Evolutionary conservation across 2,329 filamentous ascomycete genomes (phyloP), one percentile per base, ranked within the genome.

Genomic region (Claviceps sp.): DNA sequence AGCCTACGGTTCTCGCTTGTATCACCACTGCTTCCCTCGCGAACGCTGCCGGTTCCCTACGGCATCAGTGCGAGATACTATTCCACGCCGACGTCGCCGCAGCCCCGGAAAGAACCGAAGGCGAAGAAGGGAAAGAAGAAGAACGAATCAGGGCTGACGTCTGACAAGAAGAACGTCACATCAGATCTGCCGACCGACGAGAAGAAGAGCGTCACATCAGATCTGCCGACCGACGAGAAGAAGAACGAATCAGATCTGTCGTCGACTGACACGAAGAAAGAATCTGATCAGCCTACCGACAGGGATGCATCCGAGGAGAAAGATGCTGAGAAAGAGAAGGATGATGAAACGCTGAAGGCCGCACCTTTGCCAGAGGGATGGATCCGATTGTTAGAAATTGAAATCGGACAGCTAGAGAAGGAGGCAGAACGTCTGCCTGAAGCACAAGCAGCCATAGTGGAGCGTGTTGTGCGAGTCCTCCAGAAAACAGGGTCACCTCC

Each of bases 401-500:
- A 77, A 57, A 61, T 75, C 23, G 56, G 78, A 60, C 68, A 75
- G 47, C 64, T 91, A 47, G 70, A 82, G 53, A 69, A 76, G 34
- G 74, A 86, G 54, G 66, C 85, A 53, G 78, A 78, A 57, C 71
- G 75, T 54, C 73, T 88, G 52, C 83, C 85, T 7, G 71, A 75
- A 51, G 73, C 74, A n/a, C 81, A 87, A 66, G 72, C 73, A 40
- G 67, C 78, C 49, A 69, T 75, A 22, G 66, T 89, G 53, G 74
- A 80, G 53, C 73, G 78, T 47, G 73, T 82, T 8, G 68, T 86
- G n/a, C 69, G 77, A 54, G 71, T 76, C 29, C 75, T 91, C 54
- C 80, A 82, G 68, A 73, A 75, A 54, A 74, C 82, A 43, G 88
- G 88, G 9, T 78, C 88, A 16, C 86, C 88, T 1, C 60, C 69